phyloP scores from a whole-genome alignment of 2,329 filamentous ascomycete genomes.

The Lanzia echinophila region DNA sequence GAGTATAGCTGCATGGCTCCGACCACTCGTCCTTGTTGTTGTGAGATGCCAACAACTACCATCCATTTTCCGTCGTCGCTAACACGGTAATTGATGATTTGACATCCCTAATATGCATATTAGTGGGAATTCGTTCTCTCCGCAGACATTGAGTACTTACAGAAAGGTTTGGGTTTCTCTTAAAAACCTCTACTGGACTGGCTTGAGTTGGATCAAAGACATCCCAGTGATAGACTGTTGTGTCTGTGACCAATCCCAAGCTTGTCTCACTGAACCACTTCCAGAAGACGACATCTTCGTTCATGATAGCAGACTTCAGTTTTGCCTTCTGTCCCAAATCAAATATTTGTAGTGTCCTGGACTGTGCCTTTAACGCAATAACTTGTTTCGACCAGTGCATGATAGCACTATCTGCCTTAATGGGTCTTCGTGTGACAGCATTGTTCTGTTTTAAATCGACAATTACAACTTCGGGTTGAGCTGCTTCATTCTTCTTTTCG shows the following conservation, averaged over 20 bases:
- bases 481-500: slow-evolving; percentile 80
- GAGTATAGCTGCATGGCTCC: slow-evolving; percentile 98
- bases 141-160: slow-evolving; percentile 45
- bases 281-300: slow-evolving; percentile 97
- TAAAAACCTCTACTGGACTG: slow-evolving; percentile 83
- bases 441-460: slow-evolving; percentile 96
- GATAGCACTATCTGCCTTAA: slow-evolving; percentile 98
- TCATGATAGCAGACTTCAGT: slow-evolving; percentile 94
- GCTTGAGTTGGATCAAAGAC: slow-evolving; percentile 79
- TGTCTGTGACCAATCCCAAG: slow-evolving; percentile 85
- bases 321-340: slow-evolving; percentile 89
- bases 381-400: slow-evolving; percentile 98
- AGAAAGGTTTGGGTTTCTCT: slow-evolving; percentile 82
- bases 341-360: slow-evolving; percentile 94
- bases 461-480: slow-evolving; percentile 91
- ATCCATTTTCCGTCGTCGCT: slow-evolving; percentile 97
- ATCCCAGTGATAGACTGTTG: slow-evolving; percentile 94
- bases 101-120: slow-evolving; percentile 62
- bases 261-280: slow-evolving; percentile 94
- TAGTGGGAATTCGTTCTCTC: neutral
- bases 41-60: slow-evolving; percentile 92
- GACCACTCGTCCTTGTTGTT: slow-evolving; percentile 86
- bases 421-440: slow-evolving; percentile 87
- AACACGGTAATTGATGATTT: slow-evolving; percentile 99
- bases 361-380: slow-evolving; percentile 93